Base-by-base conservation (phyloP, 2,329 filamentous ascomycete species). In the Aureobasidium sp. region DNA sequence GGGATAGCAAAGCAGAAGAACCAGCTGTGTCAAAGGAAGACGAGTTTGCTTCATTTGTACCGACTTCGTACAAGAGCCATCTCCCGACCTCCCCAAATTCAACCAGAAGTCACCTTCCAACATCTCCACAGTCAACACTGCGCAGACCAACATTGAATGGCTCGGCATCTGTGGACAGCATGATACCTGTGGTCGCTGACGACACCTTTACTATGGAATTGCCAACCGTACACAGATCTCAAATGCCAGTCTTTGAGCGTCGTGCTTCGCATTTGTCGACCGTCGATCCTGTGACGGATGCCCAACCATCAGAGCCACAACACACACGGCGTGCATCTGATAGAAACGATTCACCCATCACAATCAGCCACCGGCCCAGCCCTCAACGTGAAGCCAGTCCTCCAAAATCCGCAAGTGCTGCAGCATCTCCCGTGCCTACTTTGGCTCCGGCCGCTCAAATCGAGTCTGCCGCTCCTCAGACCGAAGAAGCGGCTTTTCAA, bases 171-270 rank as follows among this genome's bases (percentile, higher is more conserved):
- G 70, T 76, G 35, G 78, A 79, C 60, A 75, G 70, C 61, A 74
- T 65, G 64, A 75, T 70, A 8, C 68, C 67, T 11, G 63, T 62
- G 12, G 56, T 72, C 29, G 72, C 69, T 15, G 77, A 77, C 29
- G 77, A 79, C 17, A 77, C 77, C 58, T 80, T 81, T 64, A 81
- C 78, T 3, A 79, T 81, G 75, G 77, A 81, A 8, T 71, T 82
- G 47, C 79, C 79, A 3, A 76, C 66, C 62, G 64, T 74, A 11
- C 65, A 65, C 45, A 68, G 67, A 50, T 63, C 65, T 35, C 64
- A 64, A 5, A 71, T 71, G 50, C 69, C 71, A 22, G 19, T 35
- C 12, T 45, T 40, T n/a, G 44, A 60, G 45, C 57, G 44, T 50
- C 57, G 57, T 29, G 31, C 45, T 27, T 60, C 57, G 8, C 44